Evolutionary conservation across 306 rosid genomes (phyloP).

Genomic region (Crataegus laevigata): DNA sequence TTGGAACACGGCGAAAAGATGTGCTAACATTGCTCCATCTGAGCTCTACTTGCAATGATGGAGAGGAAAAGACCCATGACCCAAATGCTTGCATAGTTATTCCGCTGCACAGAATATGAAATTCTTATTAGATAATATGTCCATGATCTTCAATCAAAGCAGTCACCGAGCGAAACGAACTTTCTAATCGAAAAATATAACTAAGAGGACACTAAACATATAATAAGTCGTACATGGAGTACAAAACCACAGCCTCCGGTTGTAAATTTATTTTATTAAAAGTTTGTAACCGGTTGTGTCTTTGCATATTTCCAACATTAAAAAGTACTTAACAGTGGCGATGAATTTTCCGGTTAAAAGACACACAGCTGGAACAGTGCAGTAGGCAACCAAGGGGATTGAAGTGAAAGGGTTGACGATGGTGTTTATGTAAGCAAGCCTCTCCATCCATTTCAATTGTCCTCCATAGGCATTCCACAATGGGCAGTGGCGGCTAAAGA

Average conservation of each 20-base stretch:
- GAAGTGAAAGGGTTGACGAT: slow-evolving; percentile 82
- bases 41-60: slow-evolving; percentile 79
- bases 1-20: slow-evolving; percentile 78
- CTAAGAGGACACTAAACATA: no score
- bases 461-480: slow-evolving; percentile 90
- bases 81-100: slow-evolving; percentile 69
- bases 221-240: no score
- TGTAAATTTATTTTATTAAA: no score
- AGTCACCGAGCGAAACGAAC: no score
- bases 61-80: slow-evolving; percentile 69
- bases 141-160: no score
- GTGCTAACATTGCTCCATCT: slow-evolving; percentile 87
- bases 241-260: no score
- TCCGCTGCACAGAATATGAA: slow-evolving; percentile 45
- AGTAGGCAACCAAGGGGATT: slow-evolving; percentile 73
- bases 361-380: slow-evolving; percentile 80
- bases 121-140: background rate
- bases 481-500: slow-evolving; percentile 83
- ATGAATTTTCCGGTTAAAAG: slow-evolving; percentile 89
- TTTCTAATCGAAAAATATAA: no score
- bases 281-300: no score
- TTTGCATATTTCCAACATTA: no score
- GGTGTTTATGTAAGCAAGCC: slow-evolving; percentile 67
- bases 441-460: slow-evolving; percentile 75
- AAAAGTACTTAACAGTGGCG: slow-evolving; percentile 56